phyloP scores from a whole-genome alignment of 352 stramenopile species.

The Phytopythium ostracodes region DNA sequence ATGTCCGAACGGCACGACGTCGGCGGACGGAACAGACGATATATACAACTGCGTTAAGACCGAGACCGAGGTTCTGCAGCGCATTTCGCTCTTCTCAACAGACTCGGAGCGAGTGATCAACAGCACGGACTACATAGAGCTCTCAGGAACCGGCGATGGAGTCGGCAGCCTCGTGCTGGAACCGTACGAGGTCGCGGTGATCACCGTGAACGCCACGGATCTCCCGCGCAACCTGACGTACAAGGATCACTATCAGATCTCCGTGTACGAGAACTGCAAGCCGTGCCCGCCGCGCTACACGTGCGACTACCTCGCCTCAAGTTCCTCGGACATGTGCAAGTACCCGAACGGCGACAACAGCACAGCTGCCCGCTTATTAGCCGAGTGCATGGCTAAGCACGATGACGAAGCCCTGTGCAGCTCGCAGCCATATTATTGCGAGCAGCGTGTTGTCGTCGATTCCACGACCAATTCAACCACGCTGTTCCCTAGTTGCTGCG shows the following conservation, averaged over 20 bases:
- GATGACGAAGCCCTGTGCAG: constrained; percentile 41
- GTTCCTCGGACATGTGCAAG: constrained; percentile 40
- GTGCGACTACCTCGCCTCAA: constrained; percentile 56
- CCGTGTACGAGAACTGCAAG: constrained; percentile 93
- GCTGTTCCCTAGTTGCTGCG: constrained; percentile 73
- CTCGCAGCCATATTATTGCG: constrained; percentile 65
- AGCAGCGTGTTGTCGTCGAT: constrained; percentile 17
- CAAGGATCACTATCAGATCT: constrained; percentile 93
- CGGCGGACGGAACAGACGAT: constrained; percentile 46
- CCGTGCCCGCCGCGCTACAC: constrained; percentile 92
- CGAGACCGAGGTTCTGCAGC: constrained; percentile 85
- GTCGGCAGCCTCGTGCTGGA: constrained; percentile 75
- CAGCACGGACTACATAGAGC: constrained; percentile 63
- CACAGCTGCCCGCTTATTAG: constrained; percentile 35
- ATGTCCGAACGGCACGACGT: constrained; percentile 94
- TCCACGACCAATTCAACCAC: constrained; percentile 15
- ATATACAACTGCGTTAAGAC: constrained; percentile 91
- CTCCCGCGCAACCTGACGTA: constrained; percentile 95
- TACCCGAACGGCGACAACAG: constrained; percentile 60
- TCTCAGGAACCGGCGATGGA: constrained; percentile 53
- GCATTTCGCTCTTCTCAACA: constrained; percentile 79
- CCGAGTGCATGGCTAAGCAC: constrained; percentile 39
- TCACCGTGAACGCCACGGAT: constrained; percentile 92
- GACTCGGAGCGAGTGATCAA: constrained; percentile 44
- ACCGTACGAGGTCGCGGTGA: constrained; percentile 86